These are phyloP conservation scores for Microcyclosporella mali DNA, from an alignment of 2,329 filamentous ascomycete genomes.

Conservation along the genomic window DNA sequence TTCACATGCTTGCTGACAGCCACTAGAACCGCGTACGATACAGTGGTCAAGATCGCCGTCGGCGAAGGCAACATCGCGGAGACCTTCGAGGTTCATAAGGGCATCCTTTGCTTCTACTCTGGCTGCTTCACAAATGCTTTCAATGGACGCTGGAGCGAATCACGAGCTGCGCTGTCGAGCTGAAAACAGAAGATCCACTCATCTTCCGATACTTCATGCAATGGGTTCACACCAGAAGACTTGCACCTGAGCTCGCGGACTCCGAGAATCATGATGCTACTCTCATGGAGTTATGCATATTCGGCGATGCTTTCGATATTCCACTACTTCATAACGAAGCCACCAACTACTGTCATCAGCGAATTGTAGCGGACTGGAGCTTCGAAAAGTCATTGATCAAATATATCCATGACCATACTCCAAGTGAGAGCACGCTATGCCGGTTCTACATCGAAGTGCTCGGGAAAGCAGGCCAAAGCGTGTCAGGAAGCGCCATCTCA, in stretches of 20 bases:
- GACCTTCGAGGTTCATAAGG: conserved; percentile 18
- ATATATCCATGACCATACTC: too few species aligned
- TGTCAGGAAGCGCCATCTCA: background rate
- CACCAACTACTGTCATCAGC: too few species aligned
- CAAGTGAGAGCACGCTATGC: background rate
- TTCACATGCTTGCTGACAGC: background rate
- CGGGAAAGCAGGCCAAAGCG: too few species aligned
- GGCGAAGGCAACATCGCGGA: conserved; percentile 11
- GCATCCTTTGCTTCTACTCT: conserved; percentile 19
- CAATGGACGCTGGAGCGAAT: conserved; percentile 9
- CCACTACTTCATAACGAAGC: conserved; percentile 7
- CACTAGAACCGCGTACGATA: conserved; percentile 40
- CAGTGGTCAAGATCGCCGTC: conserved; percentile 32
- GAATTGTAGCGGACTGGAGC: too few species aligned
- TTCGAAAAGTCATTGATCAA: too few species aligned
- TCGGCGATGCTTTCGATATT: conserved; percentile 9
- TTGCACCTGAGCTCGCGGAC: background rate
- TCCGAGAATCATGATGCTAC: background rate
- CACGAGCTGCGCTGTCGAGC: conserved; percentile 3
- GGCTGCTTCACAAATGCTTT: conserved; percentile 18
- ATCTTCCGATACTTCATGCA: conserved; percentile 9
- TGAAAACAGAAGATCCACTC: conserved; percentile 5
- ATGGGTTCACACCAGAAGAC: conserved; percentile 12
- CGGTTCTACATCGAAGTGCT: background rate
- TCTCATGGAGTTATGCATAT: conserved; percentile 6